Base-by-base conservation (phyloP, 129 eudicot genomes). In the Silybum marianum region DNA sequence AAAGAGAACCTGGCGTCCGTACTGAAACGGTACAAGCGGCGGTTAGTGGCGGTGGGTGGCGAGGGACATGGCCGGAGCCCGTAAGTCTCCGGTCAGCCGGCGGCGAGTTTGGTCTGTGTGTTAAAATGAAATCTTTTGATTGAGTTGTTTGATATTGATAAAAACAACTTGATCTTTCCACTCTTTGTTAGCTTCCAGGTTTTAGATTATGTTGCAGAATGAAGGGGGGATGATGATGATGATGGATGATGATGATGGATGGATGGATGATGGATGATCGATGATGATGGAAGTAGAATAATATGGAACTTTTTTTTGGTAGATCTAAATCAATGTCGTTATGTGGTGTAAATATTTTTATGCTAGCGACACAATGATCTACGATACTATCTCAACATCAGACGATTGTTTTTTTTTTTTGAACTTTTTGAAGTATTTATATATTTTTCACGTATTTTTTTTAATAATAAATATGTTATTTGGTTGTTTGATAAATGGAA, bases 1-100 rank as follows among this genome's bases (percentile, higher is more conserved):
- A 95, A 95, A 82, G 97, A 95, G 75, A 95, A 95, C 70, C 84
- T 95, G 69, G 95, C 93, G 6, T 93, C 99, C 2, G 99, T 95
- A 18, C 91, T 95, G 14, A 95, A 95, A 82, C 85, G 99, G 58
- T 95, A 95, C 87, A 95, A 90, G 74, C 98, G 97, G 3, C 91
- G 99, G 12, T 79, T 95, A 46, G 71, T 88, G 75, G 91, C 77
- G 71, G 92, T 88, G 28, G 81, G 90, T 25, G 86, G 86, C 3
- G 93, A 86, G n/a, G 76, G 69, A 65, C 42, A 83, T 88, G 44
- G 73, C 86, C 78, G 92, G 89, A 54, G 71, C 88, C 42, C 91
- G 77, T 81, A 85, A 76, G 84, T 82, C 78, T 74, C 77, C 32
- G 39, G 60, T 28, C 84, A 3, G 71, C 87, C 62, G n/a, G 30